Conservation (phyloP, 2,329 filamentous ascomycete genomes). For the Penicillium fuscoglaucum region DNA sequence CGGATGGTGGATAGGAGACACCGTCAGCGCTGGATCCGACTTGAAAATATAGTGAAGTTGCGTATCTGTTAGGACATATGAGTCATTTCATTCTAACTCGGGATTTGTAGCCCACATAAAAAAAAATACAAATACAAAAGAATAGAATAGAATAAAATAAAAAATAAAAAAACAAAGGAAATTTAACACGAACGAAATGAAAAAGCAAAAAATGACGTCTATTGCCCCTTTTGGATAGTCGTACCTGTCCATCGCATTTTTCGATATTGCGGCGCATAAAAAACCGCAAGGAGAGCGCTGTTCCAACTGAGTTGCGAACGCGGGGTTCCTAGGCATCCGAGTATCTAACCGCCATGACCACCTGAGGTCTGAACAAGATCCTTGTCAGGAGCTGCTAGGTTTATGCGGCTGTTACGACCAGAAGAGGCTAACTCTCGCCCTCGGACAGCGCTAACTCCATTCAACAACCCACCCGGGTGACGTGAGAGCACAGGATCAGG, state of each 20-base stretch:
- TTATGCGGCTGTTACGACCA: conserved; percentile 5
- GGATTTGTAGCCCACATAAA: not conserved
- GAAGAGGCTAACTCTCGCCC: not conserved
- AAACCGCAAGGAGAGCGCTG: not conserved
- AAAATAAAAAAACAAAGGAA: not conserved
- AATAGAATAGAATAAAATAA: not conserved
- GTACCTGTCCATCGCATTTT: not conserved
- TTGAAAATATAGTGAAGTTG: not conserved
- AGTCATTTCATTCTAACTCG: not conserved
- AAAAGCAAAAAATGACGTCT: not conserved
- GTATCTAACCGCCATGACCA: not conserved
- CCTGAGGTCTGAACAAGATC: conserved; percentile 6
- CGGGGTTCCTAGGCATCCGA: not conserved
- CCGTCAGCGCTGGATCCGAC: not conserved
- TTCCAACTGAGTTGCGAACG: not conserved
- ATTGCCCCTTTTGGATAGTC: not conserved
- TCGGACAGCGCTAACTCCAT: not conserved
- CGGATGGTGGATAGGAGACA: conserved; percentile 19
- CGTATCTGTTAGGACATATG: not conserved
- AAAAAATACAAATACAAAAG: not conserved
- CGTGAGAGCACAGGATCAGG: conserved; percentile 3
- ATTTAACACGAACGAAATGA: not conserved
- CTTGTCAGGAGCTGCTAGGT: not conserved
- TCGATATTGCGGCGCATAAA: not conserved
- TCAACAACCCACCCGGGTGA: conserved; percentile 1